Percentiles rank a stretch among this genome's conserved stretches.
Evolutionary conservation across 2,329 filamentous ascomycete genomes (phyloP).

Genomic region (Diaporthe amygdali): DNA sequence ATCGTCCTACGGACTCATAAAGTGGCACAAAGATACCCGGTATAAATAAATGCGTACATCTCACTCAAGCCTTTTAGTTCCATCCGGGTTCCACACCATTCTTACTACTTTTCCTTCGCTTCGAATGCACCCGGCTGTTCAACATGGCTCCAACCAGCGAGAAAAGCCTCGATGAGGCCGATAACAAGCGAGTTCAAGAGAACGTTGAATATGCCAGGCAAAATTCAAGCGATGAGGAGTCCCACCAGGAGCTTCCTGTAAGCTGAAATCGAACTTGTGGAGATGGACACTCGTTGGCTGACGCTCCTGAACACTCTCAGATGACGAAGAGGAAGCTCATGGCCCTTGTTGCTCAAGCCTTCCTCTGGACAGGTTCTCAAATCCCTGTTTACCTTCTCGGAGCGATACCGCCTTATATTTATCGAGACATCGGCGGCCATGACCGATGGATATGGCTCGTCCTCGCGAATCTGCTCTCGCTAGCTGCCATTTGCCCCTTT

Average conservation of each 20-base stretch:
- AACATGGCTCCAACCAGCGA: constrained; percentile 11
- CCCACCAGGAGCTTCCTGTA: constrained; percentile 11
- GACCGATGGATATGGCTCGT: constrained; percentile 68
- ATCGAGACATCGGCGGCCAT: constrained; percentile 63
- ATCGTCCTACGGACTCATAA: neutral
- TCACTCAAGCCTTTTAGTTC: neutral
- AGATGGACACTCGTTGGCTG: neutral
- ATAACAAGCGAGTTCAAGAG: neutral
- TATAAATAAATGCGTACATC: neutral
- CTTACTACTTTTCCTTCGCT: neutral
- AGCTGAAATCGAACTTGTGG: neutral
- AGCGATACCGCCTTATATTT: constrained; percentile 58
- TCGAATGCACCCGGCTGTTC: neutral
- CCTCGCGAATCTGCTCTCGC: constrained; percentile 58
- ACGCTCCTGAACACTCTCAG: neutral
- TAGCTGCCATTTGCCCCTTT: constrained; percentile 64
- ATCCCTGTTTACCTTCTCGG: constrained; percentile 60
- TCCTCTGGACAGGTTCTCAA: constrained; percentile 65
- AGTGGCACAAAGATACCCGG: neutral
- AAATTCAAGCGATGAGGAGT: constrained; percentile 1
- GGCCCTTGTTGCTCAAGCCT: constrained; percentile 43
- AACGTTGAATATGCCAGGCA: constrained; percentile 6
- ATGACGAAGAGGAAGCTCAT: constrained; percentile 20
- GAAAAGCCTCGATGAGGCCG: constrained; percentile 1
- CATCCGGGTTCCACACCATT: neutral